Evolutionary conservation across 176 grass and related monocot species (phyloP), one percentile per base, ranked within the genome.

Genomic region (Carex myosuroides): DNA sequence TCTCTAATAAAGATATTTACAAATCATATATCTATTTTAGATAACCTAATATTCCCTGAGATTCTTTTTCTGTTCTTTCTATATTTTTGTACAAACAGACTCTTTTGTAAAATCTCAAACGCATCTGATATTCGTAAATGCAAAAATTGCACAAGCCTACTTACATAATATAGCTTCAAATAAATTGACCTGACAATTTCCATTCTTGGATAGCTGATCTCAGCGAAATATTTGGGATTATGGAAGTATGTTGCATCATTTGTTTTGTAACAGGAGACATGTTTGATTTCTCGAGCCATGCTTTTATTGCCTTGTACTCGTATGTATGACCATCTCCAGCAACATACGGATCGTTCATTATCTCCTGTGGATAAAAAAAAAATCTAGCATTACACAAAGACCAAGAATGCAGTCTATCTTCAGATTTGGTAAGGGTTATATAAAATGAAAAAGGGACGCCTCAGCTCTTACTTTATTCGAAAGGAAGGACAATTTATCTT

Each of bases 261-360:
- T 26, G 61, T 46, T 94, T 94, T 4, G 89, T 97, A 50, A 92
- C 37, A 32, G 94, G 94, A 29, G 94, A 97, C 79, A 86, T 81
- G 59, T 85, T 83, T 79, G 89, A 60, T 84, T 92, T 84, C 62
- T 87, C 39, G 44, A 97, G 84, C 94, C 94, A 97, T 85, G 90
- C 87, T 88, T 84, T 84, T 62, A 97, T 97, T 86, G 89, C 94
- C 41, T 39, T 91, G 71, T 89, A 83, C 70, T 97, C 92, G 21
- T 97, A 97, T 50, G 92, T 97, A 77, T 97, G 91, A 75, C 94
- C 94, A 86, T 94, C 94, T 68, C 90, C 89, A 76, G 94, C 94
- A 73, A 94, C 87, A 70, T 87, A 92, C 18, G 94, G 94, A 79
- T 97, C 79, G 0, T 90, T 89, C 94, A 97, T 97, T 50, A 97